Evolutionary conservation across 495 filamentous ascomycete genomes (phyloP).

Genomic region (Penicillium coprophilum): DNA sequence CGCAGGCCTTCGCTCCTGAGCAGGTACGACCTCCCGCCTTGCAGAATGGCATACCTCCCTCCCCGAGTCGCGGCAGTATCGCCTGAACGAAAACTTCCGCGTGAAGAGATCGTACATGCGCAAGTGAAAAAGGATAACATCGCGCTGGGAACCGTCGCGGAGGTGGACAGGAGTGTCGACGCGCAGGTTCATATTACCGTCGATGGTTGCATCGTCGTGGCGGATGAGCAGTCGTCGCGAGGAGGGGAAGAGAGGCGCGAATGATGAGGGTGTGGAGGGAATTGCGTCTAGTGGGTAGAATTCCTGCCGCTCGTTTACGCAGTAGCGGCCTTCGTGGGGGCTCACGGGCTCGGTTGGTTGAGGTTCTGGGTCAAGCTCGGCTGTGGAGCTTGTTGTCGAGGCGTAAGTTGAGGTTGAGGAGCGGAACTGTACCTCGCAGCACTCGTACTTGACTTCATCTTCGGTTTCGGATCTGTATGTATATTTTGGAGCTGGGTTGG

Average conservation of each 20-base stretch:
- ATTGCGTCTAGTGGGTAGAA: conserved; percentile 61
- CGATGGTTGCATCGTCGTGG: conserved; percentile 86
- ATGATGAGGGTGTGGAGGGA: conserved; percentile 77
- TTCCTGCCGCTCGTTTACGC: conserved; percentile 64
- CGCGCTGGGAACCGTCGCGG: conserved; percentile 54
- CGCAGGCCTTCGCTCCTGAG: conserved; percentile 49
- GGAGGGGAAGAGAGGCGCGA: conserved; percentile 85
- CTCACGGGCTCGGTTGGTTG: conserved; percentile 31
- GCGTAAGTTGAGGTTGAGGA: conserved; percentile 78
- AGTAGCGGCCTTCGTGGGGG: conserved; percentile 35
- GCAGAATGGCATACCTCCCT: conserved; percentile 89
- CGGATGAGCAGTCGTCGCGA: conserved; percentile 75
- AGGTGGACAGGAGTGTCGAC: conserved; percentile 73
- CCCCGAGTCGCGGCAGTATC: conserved; percentile 90
- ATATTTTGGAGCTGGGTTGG: background rate
- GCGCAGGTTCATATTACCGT: conserved; percentile 97
- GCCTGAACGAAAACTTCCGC: conserved; percentile 84
- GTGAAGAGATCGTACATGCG: conserved; percentile 90
- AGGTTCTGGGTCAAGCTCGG: conserved; percentile 52
- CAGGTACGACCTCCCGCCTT: conserved; percentile 62
- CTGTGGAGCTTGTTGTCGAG: conserved; percentile 66
- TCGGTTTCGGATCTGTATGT: conserved; percentile 29
- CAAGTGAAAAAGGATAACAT: conserved; percentile 87
- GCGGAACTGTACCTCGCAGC: conserved; percentile 42
- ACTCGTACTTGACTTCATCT: conserved; percentile 32